These are phyloP conservation scores for Bondarzewia mesenterica DNA, from an alignment of 1,284 basidiomycete species.

Conservation along the genomic window DNA sequence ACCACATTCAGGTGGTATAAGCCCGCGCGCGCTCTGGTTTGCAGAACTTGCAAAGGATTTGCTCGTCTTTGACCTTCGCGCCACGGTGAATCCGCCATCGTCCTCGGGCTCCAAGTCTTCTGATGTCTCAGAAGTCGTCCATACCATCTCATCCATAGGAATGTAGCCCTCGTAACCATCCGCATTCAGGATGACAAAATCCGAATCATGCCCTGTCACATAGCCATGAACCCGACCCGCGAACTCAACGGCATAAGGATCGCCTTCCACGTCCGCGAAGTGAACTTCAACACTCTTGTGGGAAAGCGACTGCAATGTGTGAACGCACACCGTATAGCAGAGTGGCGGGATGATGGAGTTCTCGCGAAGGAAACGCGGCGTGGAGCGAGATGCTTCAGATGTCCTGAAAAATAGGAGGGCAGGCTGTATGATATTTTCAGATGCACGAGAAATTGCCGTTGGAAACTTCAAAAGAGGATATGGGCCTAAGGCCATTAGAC, in stretches of 20 bases:
- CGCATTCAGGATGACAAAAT: conserved; percentile 72
- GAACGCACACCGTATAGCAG: conserved; percentile 51
- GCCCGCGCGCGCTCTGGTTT: conserved; percentile 29
- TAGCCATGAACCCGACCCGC: conserved; percentile 70
- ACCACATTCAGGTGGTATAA: conserved; percentile 46
- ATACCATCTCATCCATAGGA: conserved; percentile 74
- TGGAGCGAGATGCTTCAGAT: conserved; percentile 60
- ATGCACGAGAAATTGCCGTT: conserved; percentile 55
- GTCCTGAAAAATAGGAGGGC: conserved; percentile 81
- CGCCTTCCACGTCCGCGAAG: conserved; percentile 82
- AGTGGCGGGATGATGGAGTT: conserved; percentile 75
- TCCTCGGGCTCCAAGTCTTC: conserved; percentile 27
- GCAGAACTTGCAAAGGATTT: conserved; percentile 25
- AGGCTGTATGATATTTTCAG: conserved; percentile 51
- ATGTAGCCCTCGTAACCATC: conserved; percentile 74
- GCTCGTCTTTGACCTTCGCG: conserved; percentile 37
- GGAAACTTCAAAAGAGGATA: conserved; percentile 68
- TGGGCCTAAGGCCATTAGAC: conserved; percentile 42
- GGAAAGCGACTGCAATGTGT: conserved; percentile 42
- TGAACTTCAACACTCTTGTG: conserved; percentile 46
- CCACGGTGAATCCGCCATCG: conserved; percentile 55
- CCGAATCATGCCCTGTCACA: conserved; percentile 75
- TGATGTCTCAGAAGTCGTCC: conserved; percentile 39
- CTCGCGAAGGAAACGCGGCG: conserved; percentile 64
- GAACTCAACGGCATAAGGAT: conserved; percentile 78